A percentile compares a stretch with the other conserved stretches of the same genome.
These are phyloP conservation scores for Collybiopsis luxurians DNA, from an alignment of 768 basidiomycete species.

Conservation along the genomic window DNA sequence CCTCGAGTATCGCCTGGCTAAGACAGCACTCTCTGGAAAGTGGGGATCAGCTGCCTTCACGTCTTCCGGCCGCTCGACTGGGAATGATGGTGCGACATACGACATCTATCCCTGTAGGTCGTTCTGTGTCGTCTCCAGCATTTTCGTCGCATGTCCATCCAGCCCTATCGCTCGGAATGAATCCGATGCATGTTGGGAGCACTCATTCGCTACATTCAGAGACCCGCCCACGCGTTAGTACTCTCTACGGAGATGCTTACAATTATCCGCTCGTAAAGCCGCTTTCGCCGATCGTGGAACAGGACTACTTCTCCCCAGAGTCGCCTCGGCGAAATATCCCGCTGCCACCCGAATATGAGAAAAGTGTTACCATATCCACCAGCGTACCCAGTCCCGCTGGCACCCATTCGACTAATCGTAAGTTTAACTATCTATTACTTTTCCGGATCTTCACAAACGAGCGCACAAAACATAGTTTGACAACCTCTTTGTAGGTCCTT, in stretches of 20 bases:
- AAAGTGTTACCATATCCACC: slow-evolving; percentile 15
- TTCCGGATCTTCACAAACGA: neutral
- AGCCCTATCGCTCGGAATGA: slow-evolving; percentile 12
- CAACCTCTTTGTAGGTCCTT: slow-evolving; percentile 35
- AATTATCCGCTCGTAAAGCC: slow-evolving; percentile 37
- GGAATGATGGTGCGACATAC: slow-evolving; percentile 7
- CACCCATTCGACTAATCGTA: slow-evolving; percentile 43
- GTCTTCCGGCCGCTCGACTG: slow-evolving; percentile 1
- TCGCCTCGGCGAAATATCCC: slow-evolving; percentile 30
- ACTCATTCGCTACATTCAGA: slow-evolving; percentile 43
- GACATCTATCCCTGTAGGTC: slow-evolving; percentile 15
- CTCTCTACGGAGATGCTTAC: slow-evolving; percentile 50
- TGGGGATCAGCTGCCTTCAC: neutral
- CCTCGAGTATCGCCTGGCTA: slow-evolving; percentile 40
- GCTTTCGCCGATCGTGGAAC: slow-evolving; percentile 66
- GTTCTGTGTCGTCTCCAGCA: slow-evolving; percentile 27
- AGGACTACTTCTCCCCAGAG: slow-evolving; percentile 58
- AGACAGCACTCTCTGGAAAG: slow-evolving; percentile 12
- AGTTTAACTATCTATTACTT: slow-evolving; percentile 18
- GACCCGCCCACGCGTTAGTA: slow-evolving; percentile 21
- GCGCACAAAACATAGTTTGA: neutral
- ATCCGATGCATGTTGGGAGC: slow-evolving; percentile 30
- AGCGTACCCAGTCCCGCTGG: slow-evolving; percentile 31
- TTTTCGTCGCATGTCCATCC: slow-evolving; percentile 22
- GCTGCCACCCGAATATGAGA: slow-evolving; percentile 23